Base-by-base conservation (phyloP, 768 basidiomycete genomes). In the Mycena rebaudengoi region DNA sequence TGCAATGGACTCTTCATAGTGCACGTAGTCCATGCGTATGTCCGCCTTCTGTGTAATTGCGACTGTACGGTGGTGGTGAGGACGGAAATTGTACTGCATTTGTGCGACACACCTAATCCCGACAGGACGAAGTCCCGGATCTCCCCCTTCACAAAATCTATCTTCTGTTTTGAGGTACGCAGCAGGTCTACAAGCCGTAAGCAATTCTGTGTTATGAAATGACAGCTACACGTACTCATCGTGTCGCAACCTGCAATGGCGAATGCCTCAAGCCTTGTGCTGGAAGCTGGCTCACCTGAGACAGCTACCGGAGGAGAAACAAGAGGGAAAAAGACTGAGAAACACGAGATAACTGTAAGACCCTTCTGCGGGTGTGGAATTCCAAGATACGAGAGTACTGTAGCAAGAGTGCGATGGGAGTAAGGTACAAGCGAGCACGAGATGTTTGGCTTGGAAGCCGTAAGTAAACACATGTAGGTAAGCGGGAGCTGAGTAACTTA, bases 21-120 rank as follows among this genome's bases (percentile, higher is more conserved):
- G 39, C 7, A 49, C 16, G 25, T 73, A 73, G 7, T 71, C 63
- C 70, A 73, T 72, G 0, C 41, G 35, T 1, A 64, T 66, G 0
- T 63, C 43, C 0, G 60, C 37, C 1, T 66, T 68, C 5, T 69
- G 64, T 40, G 45, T 67, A 23, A 53, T 70, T 43, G 33, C 8
- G 3, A 41, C 67, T 68, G 26, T 48, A 3, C 12, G 26, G 18
- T 28, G 7, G 23, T 20, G 7, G 4, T 2, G 18, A n/a, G 7
- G 12, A 6, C 14, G 5, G 37, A 13, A 33, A 5, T 1, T 5
- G 11, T 23, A 13, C 18, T 12, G n/a, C n/a, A n/a, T n/a, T n/a
- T n/a, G n/a, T n/a, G n/a, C 5, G 43, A 45, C 54, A 12, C 10
- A 46, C 54, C 23, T 16, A 56, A 12, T 4, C 30, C 30, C 6